Evolutionary conservation across 164 flowering plant genomes (phyloP), one percentile per base, ranked within the genome.

Genomic region (Umbellularia californica): DNA sequence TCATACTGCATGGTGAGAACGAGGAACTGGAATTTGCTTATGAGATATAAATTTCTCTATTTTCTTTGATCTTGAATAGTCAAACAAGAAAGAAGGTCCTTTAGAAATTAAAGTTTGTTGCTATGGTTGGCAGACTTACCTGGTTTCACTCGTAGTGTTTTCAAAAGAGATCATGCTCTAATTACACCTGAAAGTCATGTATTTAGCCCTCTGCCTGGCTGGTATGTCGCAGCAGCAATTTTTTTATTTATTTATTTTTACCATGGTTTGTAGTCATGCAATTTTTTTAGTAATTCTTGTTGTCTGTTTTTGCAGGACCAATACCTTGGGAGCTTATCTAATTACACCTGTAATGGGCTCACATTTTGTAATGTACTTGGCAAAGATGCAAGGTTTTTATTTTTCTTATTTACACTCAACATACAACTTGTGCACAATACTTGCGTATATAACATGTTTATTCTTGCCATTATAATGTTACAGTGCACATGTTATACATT

Each of bases 111-210:
- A 33, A 67, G 15, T 12, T 67, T 28, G 35, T 28, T 67, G 70
- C 47, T 72, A 22, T 65, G 19, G 71, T 47, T 79, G 76, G 69
- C 87, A 95, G 99, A 93, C 78, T 89, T 92, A 78, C 99, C 98
- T 1, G 99, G 99, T 62, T 95, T 93, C 77, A 95, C 99, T 5
- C 92, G 99, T 65, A 95, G 97, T 81, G 94, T 92, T n/a, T 88
- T 89, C 74, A 87, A 81, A 78, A 82, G 85, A 19, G 97, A 95
- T 77, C 98, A 95, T 82, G 99, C 98, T 76, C 62, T 95, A 70
- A 90, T 93, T 62, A 88, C 98, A 20, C 99, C 97, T 0, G 99
- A 95, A 83, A 95, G 99, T 75, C 98, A 93, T 77, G 99, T 95
- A 14, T 95, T 87, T 78, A 87, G 97, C 75, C 97, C 94, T 70